Conservation (phyloP, 768 basidiomycete species). For the Tulasnella sp. region DNA sequence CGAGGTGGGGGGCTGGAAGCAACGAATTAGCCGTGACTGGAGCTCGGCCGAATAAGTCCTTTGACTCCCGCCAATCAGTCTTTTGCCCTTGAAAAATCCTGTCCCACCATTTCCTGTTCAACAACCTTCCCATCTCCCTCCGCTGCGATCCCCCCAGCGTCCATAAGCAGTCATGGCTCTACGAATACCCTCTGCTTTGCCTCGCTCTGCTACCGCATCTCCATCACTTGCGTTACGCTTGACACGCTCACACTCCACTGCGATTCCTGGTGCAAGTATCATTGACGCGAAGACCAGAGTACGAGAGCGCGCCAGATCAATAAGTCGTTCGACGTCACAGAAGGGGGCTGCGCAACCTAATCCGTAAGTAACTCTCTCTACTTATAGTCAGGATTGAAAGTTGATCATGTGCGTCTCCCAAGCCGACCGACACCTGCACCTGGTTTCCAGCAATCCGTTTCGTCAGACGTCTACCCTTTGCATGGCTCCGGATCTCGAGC, state of each 20-base stretch:
- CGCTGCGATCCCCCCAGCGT: not conserved
- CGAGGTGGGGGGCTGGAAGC: no score
- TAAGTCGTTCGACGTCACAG: slow-evolving; percentile 53
- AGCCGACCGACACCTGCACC: slow-evolving; percentile 52
- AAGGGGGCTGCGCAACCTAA: slow-evolving; percentile 32
- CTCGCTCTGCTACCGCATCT: not conserved
- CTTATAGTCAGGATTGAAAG: not conserved
- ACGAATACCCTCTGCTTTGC: not conserved
- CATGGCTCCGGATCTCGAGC: not conserved
- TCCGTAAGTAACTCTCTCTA: not conserved
- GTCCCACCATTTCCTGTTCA: not conserved
- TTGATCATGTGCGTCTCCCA: not conserved
- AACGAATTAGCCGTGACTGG: slow-evolving; percentile 2
- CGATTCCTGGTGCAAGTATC: slow-evolving; percentile 29
- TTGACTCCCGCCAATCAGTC: slow-evolving; percentile 1
- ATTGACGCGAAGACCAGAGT: slow-evolving; percentile 74
- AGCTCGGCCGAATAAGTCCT: slow-evolving; percentile 9
- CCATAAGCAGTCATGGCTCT: slow-evolving; percentile 3
- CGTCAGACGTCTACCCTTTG: slow-evolving; percentile 29
- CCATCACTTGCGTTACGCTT: not conserved
- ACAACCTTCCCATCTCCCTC: not conserved
- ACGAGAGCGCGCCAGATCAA: slow-evolving; percentile 58
- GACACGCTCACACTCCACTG: not conserved
- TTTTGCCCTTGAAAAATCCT: slow-evolving; percentile 1
- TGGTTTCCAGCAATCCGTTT: slow-evolving; percentile 27